Conservation (phyloP, 1,284 basidiomycete species). For the Ganoderma resinaceum region DNA sequence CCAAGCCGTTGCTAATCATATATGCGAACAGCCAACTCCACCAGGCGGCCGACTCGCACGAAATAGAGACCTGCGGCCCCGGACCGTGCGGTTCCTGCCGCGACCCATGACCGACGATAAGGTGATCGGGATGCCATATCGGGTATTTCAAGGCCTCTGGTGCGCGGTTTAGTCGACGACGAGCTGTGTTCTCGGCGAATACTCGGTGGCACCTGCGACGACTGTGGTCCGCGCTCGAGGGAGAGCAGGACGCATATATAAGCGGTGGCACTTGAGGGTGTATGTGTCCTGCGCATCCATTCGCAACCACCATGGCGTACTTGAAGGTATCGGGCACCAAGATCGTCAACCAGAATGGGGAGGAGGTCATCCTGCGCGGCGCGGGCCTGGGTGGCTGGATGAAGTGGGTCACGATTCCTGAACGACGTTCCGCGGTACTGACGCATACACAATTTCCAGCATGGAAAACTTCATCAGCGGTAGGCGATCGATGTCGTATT, state of each 20-base stretch:
- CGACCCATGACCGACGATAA: conserved; percentile 12
- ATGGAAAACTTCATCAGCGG: conserved; percentile 71
- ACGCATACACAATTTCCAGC: neutral
- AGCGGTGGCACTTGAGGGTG: neutral
- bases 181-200: conserved; percentile 4
- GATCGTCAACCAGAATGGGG: conserved; percentile 60
- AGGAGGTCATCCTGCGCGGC: conserved; percentile 67
- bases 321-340: conserved; percentile 63
- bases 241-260: conserved; percentile 2
- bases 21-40: conserved; percentile 5
- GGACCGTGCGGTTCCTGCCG: conserved; percentile 8
- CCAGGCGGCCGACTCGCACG: conserved; percentile 11
- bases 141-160: neutral
- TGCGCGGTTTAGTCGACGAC: neutral
- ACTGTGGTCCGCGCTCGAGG: neutral
- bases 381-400: conserved; percentile 78
- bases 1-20: conserved; percentile 1
- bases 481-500: conserved; percentile 20
- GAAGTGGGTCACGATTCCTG: conserved; percentile 53
- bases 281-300: neutral
- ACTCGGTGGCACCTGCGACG: neutral
- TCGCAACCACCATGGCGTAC: conserved; percentile 38
- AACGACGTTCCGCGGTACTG: neutral
- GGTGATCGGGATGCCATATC: conserved; percentile 1
- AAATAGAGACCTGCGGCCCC: conserved; percentile 1